Evolutionary conservation across 345 rosid genomes (phyloP), one percentile per base, ranked within the genome.

Genomic region (Pugionium cornutum): DNA sequence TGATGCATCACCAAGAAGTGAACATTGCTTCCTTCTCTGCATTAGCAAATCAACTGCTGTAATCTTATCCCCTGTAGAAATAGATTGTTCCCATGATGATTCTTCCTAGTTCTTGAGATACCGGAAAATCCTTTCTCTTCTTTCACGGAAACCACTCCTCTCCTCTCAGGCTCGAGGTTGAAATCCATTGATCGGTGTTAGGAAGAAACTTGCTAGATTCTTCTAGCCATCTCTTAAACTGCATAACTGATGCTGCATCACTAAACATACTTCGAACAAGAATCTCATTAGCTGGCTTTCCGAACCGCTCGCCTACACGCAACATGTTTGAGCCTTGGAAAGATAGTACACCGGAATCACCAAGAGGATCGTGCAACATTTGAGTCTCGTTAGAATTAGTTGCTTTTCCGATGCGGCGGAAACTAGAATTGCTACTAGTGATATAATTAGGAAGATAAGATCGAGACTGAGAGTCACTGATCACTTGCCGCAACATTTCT

Each of bases 201-300:
- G 92, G 96, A 77, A 92, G 88, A 62, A 92, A 87, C 83, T 82
- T 89, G 46, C 85, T 83, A 61, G 96, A 95, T 81, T 89, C 98
- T 70, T 86, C 92, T 57, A 89, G 2, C 7, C 96, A 95, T 77
- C 64, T 91, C 58, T 77, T 81, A 69, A 84, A 89, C 66, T 81
- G 96, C 79, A 83, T 43, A 25, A 80, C 53, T 25, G 88, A 85
- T 5, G 87, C 85, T 4, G 48, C 34, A 37, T 84, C 73, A 42
- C 76, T 82, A 65, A 87, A 84, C 64, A 85, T 83, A 64, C 77
- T 83, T 70, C 73, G 79, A 65, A 68, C 83, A 66, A 82, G 72
- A 79, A 84, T 55, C 69, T 80, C 81, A 29, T 51, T 78, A 4
- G 70, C 68, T 57, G 83, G 67, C 37, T 83, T 53, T 50, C 69